Evolutionary conservation across 805 yeast species (phyloP).

Genomic region (Ogataea siamensis): DNA sequence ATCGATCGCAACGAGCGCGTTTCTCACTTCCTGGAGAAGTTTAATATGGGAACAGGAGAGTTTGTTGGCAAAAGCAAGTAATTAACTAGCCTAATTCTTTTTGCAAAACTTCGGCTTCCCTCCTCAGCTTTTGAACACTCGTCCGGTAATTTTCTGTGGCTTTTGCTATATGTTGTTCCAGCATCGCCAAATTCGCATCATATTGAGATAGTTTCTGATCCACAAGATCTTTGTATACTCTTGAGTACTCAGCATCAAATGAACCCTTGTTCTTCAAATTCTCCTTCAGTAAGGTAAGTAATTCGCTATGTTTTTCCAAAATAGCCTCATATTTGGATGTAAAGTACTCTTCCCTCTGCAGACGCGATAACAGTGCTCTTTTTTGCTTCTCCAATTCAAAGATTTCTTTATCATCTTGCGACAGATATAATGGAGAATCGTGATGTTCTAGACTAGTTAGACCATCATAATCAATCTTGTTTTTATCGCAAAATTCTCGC

Average conservation of each 20-base stretch:
- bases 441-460: not conserved
- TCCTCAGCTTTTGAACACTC: slow-evolving; percentile 9
- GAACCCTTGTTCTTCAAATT: slow-evolving; percentile 18
- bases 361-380: slow-evolving; percentile 26
- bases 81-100: slow-evolving; percentile 2
- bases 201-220: slow-evolving; percentile 16
- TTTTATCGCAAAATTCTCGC: slow-evolving; percentile 15
- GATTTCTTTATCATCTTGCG: slow-evolving; percentile 19
- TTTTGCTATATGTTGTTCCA: slow-evolving; percentile 11
- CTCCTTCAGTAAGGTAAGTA: slow-evolving; percentile 24
- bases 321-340: slow-evolving; percentile 27
- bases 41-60: slow-evolving; percentile 11
- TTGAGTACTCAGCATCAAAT: slow-evolving; percentile 22
- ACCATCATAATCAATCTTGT: slow-evolving; percentile 12
- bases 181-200: slow-evolving; percentile 12
- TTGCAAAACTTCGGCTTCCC: slow-evolving; percentile 7
- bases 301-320: slow-evolving; percentile 29
- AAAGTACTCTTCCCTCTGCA: slow-evolving; percentile 36
- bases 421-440: not conserved
- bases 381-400: slow-evolving; percentile 27
- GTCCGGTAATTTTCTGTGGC: slow-evolving; percentile 12
- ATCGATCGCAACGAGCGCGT: slow-evolving; percentile 31
- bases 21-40: slow-evolving; percentile 22
- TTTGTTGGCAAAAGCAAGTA: not conserved
- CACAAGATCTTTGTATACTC: slow-evolving; percentile 16